Percentiles rank a stretch among this genome's conserved stretches.
These are phyloP conservation scores for Leccinum olivaceoglutinosum DNA, from an alignment of 1,284 basidiomycete genomes.

Conservation along the genomic window DNA sequence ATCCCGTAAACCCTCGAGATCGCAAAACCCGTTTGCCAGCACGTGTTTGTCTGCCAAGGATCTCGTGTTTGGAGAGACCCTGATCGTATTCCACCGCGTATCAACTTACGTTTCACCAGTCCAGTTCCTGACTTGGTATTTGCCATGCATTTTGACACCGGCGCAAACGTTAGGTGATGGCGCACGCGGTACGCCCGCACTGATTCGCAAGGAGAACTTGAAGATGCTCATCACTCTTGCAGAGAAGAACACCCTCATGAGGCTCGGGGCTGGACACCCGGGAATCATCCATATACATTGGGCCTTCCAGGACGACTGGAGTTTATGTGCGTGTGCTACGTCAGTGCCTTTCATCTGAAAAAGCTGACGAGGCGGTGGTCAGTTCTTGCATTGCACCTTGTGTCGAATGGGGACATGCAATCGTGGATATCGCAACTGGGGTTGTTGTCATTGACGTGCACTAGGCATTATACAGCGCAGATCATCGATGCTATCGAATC, in stretches of 20 bases:
- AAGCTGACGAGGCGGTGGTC: slow-evolving; percentile 4
- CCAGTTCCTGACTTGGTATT: too few relatives aligned
- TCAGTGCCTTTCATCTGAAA: background rate
- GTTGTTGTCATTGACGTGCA: slow-evolving; percentile 72
- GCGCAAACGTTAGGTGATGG: too few relatives aligned
- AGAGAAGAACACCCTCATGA: slow-evolving; percentile 60
- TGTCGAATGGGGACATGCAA: slow-evolving; percentile 84
- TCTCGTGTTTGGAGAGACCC: too few relatives aligned
- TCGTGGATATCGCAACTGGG: slow-evolving; percentile 76
- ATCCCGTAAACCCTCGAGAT: too few relatives aligned
- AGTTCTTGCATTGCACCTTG: slow-evolving; percentile 92
- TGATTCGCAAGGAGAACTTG: slow-evolving; percentile 44
- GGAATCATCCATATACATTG: slow-evolving; percentile 80
- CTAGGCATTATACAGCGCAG: slow-evolving; percentile 84
- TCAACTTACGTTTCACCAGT: too few relatives aligned
- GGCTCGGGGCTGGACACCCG: slow-evolving; percentile 67
- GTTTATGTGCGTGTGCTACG: slow-evolving; percentile 53
- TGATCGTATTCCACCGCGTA: too few relatives aligned
- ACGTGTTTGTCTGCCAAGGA: too few relatives aligned
- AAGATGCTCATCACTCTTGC: slow-evolving; percentile 61
- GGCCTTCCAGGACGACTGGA: slow-evolving; percentile 81
- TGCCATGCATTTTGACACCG: too few relatives aligned
- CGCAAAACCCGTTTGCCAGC: too few relatives aligned
- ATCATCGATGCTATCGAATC: slow-evolving; percentile 83
- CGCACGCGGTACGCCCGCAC: slow-evolving; percentile 6